Conservation (phyloP, 1,284 basidiomycete species). For the Ceratobasidium sp. region DNA sequence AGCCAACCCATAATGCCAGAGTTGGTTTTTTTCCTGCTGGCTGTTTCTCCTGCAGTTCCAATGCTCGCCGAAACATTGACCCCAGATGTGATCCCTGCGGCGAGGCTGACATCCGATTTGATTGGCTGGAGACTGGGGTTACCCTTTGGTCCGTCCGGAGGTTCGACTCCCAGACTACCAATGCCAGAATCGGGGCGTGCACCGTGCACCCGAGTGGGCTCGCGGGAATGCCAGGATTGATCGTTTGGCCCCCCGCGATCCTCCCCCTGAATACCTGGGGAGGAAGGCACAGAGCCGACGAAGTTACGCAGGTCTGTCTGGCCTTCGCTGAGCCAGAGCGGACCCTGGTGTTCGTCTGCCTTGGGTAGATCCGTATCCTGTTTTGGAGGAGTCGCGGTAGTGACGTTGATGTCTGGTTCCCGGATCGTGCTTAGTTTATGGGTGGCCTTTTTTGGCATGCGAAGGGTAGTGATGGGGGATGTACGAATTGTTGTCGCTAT, state of each 20-base stretch:
- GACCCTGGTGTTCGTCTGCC: not conserved
- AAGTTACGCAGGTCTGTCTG: constrained; percentile 34
- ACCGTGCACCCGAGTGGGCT: constrained; percentile 22
- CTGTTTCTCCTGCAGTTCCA: constrained; percentile 14
- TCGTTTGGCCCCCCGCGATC: constrained; percentile 6
- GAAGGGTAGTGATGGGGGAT: constrained; percentile 22
- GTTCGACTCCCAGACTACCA: constrained; percentile 6
- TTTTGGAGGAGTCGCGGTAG: constrained; percentile 7
- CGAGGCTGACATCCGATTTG: constrained; percentile 15
- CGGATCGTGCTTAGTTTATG: constrained; percentile 8
- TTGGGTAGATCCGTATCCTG: constrained; percentile 1
- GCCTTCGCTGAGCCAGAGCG: constrained; percentile 4
- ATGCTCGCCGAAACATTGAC: constrained; percentile 29
- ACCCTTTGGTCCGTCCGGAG: not conserved
- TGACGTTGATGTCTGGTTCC: constrained; percentile 23
- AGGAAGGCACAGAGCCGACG: constrained; percentile 4
- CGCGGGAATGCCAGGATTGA: constrained; percentile 28
- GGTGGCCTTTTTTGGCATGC: not conserved
- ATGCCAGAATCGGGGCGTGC: constrained; percentile 33
- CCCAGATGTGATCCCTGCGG: constrained; percentile 14
- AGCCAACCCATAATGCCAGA: constrained; percentile 27
- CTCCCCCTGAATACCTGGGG: constrained; percentile 11
- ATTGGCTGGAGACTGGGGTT: not conserved
- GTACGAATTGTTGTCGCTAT: not conserved
- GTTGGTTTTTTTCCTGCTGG: constrained; percentile 6